These are phyloP conservation scores for Cladophialophora bantiana DNA, from an alignment of 2,329 filamentous ascomycete species.

Conservation along the genomic window DNA sequence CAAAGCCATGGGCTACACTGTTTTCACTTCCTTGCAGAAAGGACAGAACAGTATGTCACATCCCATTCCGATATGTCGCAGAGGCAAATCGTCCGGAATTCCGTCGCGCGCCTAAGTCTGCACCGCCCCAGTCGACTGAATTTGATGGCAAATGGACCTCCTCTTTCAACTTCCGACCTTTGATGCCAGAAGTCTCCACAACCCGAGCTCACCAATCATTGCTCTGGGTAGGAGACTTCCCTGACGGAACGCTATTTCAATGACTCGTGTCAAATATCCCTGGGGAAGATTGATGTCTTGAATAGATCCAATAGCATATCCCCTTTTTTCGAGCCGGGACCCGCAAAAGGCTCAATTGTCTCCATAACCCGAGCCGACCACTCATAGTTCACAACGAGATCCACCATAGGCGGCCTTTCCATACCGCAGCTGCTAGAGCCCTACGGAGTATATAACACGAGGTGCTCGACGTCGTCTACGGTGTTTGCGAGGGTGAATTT, in stretches of 20 bases:
- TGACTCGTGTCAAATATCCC: neutral
- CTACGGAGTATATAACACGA: neutral
- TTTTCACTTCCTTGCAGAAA: no score
- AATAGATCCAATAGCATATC: neutral
- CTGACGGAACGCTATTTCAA: neutral
- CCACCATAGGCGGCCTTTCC: neutral
- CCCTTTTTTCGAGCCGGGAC: neutral
- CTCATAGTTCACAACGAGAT: neutral
- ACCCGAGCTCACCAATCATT: conserved; percentile 4
- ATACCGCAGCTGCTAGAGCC: no score
- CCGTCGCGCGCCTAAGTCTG: no score
- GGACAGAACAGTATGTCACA: no score
- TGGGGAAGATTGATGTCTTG: neutral
- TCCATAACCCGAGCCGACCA: conserved; percentile 5
- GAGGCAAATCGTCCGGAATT: no score
- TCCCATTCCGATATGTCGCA: no score
- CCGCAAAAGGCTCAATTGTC: neutral
- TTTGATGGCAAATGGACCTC: no score
- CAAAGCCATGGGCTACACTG: no score
- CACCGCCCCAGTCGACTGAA: no score
- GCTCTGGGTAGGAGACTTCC: neutral
- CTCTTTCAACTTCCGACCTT: no score
- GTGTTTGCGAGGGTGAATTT: no score
- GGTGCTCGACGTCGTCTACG: neutral
- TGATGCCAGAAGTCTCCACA: neutral